Percentiles rank a stretch among this genome's conserved stretches.
These are phyloP conservation scores for Tricholoma terreum DNA, from an alignment of 768 basidiomycete species.

Conservation along the genomic window DNA sequence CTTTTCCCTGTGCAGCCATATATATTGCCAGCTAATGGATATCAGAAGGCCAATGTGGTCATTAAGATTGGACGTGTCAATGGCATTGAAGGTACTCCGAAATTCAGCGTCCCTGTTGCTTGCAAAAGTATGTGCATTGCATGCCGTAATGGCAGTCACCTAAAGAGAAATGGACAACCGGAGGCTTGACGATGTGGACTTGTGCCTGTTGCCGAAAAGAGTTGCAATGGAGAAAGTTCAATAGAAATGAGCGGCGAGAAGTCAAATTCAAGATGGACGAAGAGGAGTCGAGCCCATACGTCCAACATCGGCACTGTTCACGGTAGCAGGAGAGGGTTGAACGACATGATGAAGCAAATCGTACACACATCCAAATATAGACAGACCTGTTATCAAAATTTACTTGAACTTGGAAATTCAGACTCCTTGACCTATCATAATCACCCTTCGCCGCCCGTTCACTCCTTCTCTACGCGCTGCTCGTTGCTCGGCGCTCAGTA, in stretches of 20 bases:
- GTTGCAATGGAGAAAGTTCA: too few species aligned
- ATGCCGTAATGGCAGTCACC: conserved; percentile 29
- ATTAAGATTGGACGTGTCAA: conserved; percentile 39
- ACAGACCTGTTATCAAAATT: neutral
- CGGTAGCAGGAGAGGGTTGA: too few species aligned
- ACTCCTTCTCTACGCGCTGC: neutral
- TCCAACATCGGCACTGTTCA: too few species aligned
- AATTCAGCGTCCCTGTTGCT: conserved; percentile 1
- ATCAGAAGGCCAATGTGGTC: conserved; percentile 39
- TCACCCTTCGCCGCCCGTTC: neutral
- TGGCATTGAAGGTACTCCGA: conserved; percentile 31
- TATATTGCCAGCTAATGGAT: conserved; percentile 28
- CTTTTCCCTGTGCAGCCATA: neutral
- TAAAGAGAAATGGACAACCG: conserved; percentile 24
- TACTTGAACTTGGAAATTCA: neutral
- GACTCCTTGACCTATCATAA: neutral
- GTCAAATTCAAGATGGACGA: too few species aligned
- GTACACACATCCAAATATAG: too few species aligned
- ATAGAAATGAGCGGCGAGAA: too few species aligned
- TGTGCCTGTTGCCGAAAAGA: conserved; percentile 13
- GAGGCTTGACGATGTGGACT: conserved; percentile 4
- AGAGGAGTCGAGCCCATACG: too few species aligned
- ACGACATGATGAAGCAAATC: too few species aligned
- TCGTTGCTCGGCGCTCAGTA: conserved; percentile 4
- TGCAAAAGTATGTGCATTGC: conserved; percentile 14